Evolutionary conservation across 176 grass and related monocot species (phyloP), one percentile per base, ranked within the genome.

Genomic region (Carex littledalei): DNA sequence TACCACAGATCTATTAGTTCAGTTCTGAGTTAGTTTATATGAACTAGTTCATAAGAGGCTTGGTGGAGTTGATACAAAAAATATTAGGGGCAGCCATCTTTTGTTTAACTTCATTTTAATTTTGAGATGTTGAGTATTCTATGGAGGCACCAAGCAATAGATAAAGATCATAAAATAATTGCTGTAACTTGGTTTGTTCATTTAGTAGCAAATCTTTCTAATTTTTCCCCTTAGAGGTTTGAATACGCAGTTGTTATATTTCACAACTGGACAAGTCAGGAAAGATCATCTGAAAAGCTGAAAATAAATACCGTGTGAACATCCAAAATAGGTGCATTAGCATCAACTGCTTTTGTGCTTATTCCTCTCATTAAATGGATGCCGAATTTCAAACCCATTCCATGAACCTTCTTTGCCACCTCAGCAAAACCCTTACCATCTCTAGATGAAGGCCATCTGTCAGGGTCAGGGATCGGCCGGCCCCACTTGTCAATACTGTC

Each of bases 351-450:
- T 35, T 97, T 80, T 5, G 49, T 87, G 55, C 89, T 97, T 78
- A 97, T 97, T 69, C 94, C 94, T 87, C 94, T 90, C 94, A 97
- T 97, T 43, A 97, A 78, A 87, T 94, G 94, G 84, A 97, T 93
- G 54, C 94, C 94, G 5, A 97, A 97, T 85, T 94, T 94, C 81
- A 97, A 91, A 60, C 90, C 91, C 90, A 97, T 91, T 73, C 56
- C 45, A 86, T 97, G 94, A 88, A 97, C 84, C 82, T 86, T 94
- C 34, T 55, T 82, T 2, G 89, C 89, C 79, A 97, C 67, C 70
- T 91, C 86, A 57, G 69, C 60, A 79, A 97, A 93, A 11, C 94
- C 94, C 83, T 84, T 88, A 16, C 84, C 92, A 79, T 50, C 52
- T 70, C 14, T 90, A 79, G 94, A 93, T 7, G 92, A 97, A 45